Evolutionary conservation across 768 basidiomycete genomes (phyloP), one percentile per base, ranked within the genome.

Genomic region (Boletus insuetus): DNA sequence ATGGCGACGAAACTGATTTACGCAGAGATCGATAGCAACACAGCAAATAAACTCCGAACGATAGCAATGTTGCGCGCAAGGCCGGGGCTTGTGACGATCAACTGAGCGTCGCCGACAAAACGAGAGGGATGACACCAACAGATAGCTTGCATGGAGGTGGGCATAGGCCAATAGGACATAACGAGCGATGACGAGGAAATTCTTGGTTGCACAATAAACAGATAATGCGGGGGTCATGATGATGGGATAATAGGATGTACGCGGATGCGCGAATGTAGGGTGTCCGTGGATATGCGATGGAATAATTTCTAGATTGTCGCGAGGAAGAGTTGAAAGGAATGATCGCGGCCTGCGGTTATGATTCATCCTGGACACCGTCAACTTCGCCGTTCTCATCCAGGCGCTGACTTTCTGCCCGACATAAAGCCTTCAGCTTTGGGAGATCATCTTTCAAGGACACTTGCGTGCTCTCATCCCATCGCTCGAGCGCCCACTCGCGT

Each of bases 401-500:
- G 19, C 42, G 64, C 53, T 56, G 55, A 49, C 47, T 49, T 24
- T 65, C 66, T 31, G 56, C 64, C 20, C 44, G 64, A 51, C 59
- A 69, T 4, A 62, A 56, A 0, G 58, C 59, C 20, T 60, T 68
- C 22, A 68, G 31, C 29, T 61, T 53, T 19, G 22, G 77, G 10
- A 92, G 76, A 61, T 89, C 87, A 2, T 76, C 76, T 13, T 70
- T 63, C 42, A 93, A 73, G 32, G 82, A 76, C 17, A 91, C 85
- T 42, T 79, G 77, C 0, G 76, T 70, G 50, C 78, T 77, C 66
- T 90, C 86, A 4, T 73, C 64, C 91, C 90, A 95, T 31, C 84
- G 79, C 26, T 82, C 81, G 37, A 87, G 74, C 0, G 90, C 93
- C 96, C 96, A 98, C 44, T 86, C 81, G 31, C 88, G 81, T 64